These are phyloP conservation scores for Verticillium alfalfae DNA, from an alignment of 2,329 filamentous ascomycete genomes.

Conservation along the genomic window DNA sequence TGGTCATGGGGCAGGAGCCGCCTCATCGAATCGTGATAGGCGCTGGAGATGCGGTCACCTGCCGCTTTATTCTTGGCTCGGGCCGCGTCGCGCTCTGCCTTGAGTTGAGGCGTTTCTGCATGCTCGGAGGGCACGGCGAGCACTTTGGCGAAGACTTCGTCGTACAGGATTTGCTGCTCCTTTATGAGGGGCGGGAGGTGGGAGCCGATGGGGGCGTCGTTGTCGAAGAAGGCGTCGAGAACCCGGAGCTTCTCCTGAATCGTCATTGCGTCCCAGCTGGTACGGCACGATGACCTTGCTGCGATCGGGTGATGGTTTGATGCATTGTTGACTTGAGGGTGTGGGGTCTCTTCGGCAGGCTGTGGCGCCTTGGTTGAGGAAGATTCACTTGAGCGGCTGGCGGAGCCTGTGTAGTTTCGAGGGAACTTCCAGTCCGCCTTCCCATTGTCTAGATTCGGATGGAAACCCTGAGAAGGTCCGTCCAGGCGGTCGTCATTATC, in stretches of 20 bases:
- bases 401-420: background rate
- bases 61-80: background rate
- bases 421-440: background rate
- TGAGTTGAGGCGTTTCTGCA: background rate
- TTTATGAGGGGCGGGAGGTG: background rate
- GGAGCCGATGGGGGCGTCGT: background rate
- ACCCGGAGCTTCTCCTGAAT: background rate
- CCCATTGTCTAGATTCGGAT: background rate
- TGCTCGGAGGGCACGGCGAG: background rate
- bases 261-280: background rate
- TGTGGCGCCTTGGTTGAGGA: background rate
- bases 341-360: background rate
- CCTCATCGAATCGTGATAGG: background rate
- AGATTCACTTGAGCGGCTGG: background rate
- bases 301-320: background rate
- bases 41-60: background rate
- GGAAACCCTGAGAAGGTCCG: background rate
- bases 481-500: too few species aligned
- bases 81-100: background rate
- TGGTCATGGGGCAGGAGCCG: background rate
- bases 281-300: background rate
- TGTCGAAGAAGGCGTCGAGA: slow-evolving; percentile 1
- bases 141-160: background rate
- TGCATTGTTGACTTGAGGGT: background rate
- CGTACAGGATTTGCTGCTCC: background rate